Percentiles rank a stretch among this genome's conserved stretches.
Conservation (phyloP, 805 yeast species). For the Yarrowia sp. region DNA sequence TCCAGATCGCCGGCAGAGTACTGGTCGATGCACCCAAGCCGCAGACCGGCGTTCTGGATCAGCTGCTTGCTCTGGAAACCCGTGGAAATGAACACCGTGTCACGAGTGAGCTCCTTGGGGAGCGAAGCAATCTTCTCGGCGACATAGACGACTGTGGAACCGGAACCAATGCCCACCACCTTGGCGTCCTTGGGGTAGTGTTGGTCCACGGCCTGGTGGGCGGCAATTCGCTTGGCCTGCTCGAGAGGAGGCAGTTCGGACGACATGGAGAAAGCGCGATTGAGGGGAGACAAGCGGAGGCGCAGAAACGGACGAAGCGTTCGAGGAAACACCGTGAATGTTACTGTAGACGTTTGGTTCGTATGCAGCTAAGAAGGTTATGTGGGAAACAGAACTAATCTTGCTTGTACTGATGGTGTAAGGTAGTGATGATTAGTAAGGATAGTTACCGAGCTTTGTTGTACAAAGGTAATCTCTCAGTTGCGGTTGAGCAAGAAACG, state of each 20-base stretch:
- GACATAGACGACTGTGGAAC: constrained; percentile 95
- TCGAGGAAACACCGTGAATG: constrained; percentile 17
- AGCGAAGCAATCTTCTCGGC: constrained; percentile 91
- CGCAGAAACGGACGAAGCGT: background rate
- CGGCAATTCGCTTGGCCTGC: constrained; percentile 87
- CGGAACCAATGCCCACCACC: constrained; percentile 93
- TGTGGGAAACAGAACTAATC: no score
- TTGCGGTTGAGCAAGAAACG: background rate
- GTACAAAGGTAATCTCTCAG: background rate
- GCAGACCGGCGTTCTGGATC: constrained; percentile 80
- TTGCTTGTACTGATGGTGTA: no score
- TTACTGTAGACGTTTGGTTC: background rate
- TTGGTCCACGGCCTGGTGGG: constrained; percentile 90
- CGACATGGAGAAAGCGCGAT: background rate
- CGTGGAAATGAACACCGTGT: constrained; percentile 87
- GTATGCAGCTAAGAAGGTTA: background rate
- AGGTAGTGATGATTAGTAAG: no score
- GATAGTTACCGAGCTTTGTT: background rate
- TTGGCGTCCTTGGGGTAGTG: constrained; percentile 71
- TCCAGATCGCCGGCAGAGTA: constrained; percentile 70
- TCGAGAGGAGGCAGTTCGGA: constrained; percentile 55
- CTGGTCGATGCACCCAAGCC: constrained; percentile 82
- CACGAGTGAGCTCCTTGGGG: constrained; percentile 53
- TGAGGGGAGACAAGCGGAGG: background rate
- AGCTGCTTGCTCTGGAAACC: constrained; percentile 94